phyloP scores from a whole-genome alignment of 495 filamentous ascomycete genomes.

The Aspergillus sparsus region DNA sequence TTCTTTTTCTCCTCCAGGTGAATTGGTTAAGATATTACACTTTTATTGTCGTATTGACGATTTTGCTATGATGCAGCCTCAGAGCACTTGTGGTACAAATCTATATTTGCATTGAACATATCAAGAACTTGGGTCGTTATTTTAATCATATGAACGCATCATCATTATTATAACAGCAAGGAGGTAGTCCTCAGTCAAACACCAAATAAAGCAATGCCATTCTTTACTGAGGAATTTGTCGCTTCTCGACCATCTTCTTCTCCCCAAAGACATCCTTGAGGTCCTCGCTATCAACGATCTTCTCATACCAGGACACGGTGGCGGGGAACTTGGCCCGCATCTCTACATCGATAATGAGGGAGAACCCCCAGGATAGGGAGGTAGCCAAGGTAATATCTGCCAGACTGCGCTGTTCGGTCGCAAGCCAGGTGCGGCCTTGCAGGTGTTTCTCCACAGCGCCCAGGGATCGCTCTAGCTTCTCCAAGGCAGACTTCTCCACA shows the following conservation, averaged over 20 bases:
- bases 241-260: constrained; percentile 47
- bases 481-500: constrained; percentile 31
- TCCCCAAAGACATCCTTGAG: constrained; percentile 53
- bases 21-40: no score
- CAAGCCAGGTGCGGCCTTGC: constrained; percentile 49
- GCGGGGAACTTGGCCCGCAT: constrained; percentile 48
- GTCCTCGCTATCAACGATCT: constrained; percentile 44
- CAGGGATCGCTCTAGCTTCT: constrained; percentile 36
- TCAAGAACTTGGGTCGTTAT: no score
- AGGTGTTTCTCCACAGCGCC: constrained; percentile 43
- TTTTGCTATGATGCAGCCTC: no score
- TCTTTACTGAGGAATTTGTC: constrained; percentile 21
- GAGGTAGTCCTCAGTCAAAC: no score
- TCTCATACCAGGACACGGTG: constrained; percentile 46
- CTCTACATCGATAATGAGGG: constrained; percentile 51
- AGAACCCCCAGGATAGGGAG: constrained; percentile 40
- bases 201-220: not conserved
- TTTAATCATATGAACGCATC: no score
- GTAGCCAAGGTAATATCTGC: constrained; percentile 55
- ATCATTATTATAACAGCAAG: no score
- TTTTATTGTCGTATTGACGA: no score
- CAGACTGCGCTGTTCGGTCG: constrained; percentile 49
- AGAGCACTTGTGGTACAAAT: no score
- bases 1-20: no score
- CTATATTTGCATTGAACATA: no score